Evolutionary conservation across 1,139 yeast species (phyloP), one percentile per base, ranked within the genome.

Genomic region (Lodderomyces pseudojiufengensis): DNA sequence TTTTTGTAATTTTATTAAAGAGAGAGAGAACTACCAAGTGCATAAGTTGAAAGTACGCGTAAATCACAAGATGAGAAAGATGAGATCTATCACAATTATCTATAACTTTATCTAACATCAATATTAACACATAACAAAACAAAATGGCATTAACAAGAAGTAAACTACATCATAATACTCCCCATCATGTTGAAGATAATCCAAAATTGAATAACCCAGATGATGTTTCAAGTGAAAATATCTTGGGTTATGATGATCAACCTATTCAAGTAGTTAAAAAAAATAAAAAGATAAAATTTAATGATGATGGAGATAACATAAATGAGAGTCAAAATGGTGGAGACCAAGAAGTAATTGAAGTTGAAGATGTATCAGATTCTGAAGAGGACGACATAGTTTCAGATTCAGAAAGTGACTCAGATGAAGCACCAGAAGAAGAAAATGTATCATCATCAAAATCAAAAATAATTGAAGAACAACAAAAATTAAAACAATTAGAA

Each of bases 391-490:
- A 30, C 9, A 42, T 43, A 9, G 47, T 42, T 2, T 44, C 36
- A 5, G 53, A 40, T 24, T 40, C 42, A 2, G 57, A 52, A 10
- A 46, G 51, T 12, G 64, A 61, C 31, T 55, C 62, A 2, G 75
- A 70, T 46, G 73, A 66, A n/a, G 76, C 75, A 1, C 76, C 76
- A 20, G 75, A 70, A 51, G 75, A 69, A 49, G 74, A 67, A 42
- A 59, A 70, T 5, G 60, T 61, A 2, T 42, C 53, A 8, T 45
- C 49, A 25, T 51, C 67, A 57, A 42, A 41, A 54, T 36, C 57
- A 59, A 2, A 45, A 65, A 55, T 70, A 40, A 56, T 56, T 35
- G 54, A 63, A 36, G 62, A 70, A 41, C 61, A 59, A 33, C 58
- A 65, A 40, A 32, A 37, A 12, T 13, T 22, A 34, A 54, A 55